These are phyloP conservation scores for Trametes cingulata DNA, from an alignment of 768 basidiomycete species.

Conservation along the genomic window DNA sequence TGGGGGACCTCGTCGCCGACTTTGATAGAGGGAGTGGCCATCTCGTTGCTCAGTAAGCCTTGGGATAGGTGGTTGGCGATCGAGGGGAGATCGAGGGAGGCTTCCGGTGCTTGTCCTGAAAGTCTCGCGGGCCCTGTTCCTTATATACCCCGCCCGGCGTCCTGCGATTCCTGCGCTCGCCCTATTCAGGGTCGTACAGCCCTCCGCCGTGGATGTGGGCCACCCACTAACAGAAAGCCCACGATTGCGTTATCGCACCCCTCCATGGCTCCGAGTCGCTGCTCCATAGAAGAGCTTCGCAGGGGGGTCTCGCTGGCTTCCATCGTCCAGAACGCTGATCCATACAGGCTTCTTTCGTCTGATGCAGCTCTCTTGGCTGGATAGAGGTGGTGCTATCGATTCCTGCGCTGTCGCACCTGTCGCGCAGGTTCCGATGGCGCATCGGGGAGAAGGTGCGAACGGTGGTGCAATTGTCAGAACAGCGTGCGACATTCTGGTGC, in stretches of 20 bases:
- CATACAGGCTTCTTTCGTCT: conserved; percentile 2
- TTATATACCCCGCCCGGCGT: conserved; percentile 7
- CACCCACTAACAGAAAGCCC: background rate
- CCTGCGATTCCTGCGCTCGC: background rate
- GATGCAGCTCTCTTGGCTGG: background rate
- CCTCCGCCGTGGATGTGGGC: background rate
- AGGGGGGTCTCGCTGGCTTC: background rate
- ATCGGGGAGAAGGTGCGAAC: background rate
- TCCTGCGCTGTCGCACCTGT: background rate
- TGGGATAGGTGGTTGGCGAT: background rate
- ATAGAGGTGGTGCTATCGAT: background rate
- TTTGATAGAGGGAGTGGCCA: conserved; percentile 37
- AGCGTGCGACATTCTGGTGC: background rate
- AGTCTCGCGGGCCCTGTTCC: background rate
- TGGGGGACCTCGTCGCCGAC: conserved; percentile 54
- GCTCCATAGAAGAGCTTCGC: background rate
- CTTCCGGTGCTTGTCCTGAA: background rate
- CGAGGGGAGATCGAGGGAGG: background rate
- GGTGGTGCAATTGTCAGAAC: conserved; percentile 4
- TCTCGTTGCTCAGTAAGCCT: background rate
- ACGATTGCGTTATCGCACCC: conserved; percentile 10
- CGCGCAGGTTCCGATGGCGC: background rate
- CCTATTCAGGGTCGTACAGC: background rate
- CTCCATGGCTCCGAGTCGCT: background rate
- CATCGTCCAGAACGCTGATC: background rate